Base-by-base conservation (phyloP, 768 basidiomycete species). In the Sporobolomyces phaffii region DNA sequence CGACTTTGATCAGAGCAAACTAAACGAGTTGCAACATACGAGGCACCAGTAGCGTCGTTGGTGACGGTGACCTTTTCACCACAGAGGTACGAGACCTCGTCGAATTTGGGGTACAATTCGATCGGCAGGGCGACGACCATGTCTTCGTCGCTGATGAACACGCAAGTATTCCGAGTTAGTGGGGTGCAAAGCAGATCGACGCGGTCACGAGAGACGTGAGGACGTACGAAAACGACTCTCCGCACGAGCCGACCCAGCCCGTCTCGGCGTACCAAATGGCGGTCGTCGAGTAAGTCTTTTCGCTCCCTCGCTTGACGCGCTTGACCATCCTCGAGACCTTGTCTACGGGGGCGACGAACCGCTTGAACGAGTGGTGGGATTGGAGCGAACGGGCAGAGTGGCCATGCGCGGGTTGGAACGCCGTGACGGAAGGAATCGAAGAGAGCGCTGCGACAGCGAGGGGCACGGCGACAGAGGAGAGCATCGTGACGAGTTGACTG, bases 181-280 rank as follows among this genome's bases (percentile, higher is more conserved):
- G 31, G 50, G 17, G 50, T 22, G 5, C 50, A 38, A 9, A 9
- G 17, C 10, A 17, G 10, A 9, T 10, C 18, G 50, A 33, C 31
- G 36, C 22, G 54, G n/a, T 41, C 4, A 2, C 3, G 15, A 22
- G 18, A 33, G 20, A 33, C 9, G 17, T 28, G 43, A 31, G 20
- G 22, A 47, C 62, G 26, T 44, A 64, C 62, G 36, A 22, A 47
- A 56, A 58, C 29, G 56, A 58, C 31, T 57, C 60, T 24, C 60
- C 60, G 56, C 65, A 68, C 24, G 65, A 44, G n/a, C 33, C 49
- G 49, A 58, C 36, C 65, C 65, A 68, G 5, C 60, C 60, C 17
- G 54, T 50, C 43, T 59, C 60, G n/a, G 65, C 60, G 40, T 61
- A 68, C 54, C 56, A 68, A 54, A 68, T 68, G 17, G 65, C 65